These are phyloP conservation scores for Aspergillus sp. DNA, from an alignment of 2,329 filamentous ascomycete species.

Conservation along the genomic window DNA sequence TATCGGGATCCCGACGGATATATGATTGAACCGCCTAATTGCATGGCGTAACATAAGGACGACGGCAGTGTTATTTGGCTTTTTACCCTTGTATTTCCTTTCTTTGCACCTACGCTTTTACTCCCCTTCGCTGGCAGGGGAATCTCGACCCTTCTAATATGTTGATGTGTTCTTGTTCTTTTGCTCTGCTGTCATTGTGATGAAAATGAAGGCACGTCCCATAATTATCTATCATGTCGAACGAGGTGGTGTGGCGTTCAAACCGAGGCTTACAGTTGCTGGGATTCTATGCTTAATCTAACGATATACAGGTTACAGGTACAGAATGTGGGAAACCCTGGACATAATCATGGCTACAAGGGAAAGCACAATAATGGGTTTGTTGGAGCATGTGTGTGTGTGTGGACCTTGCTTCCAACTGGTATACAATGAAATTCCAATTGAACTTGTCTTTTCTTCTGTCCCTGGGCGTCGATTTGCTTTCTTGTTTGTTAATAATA, in stretches of 20 bases:
- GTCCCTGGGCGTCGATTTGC: background rate
- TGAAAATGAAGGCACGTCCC: slow-evolving; percentile 17
- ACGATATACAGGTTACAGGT: background rate
- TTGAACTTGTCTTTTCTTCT: background rate
- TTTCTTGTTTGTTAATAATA: too few species aligned
- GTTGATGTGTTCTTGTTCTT: slow-evolving; percentile 13
- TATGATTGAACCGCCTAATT: slow-evolving; percentile 19
- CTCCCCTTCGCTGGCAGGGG: background rate
- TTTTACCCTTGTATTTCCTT: slow-evolving; percentile 12
- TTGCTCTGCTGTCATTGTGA: slow-evolving; percentile 14
- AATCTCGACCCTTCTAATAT: slow-evolving; percentile 4
- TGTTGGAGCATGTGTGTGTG: too few species aligned
- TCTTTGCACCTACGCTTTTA: slow-evolving; percentile 3
- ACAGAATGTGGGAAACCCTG: slow-evolving; percentile 8
- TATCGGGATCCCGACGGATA: slow-evolving; percentile 27
- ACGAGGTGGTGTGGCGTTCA: slow-evolving; percentile 17
- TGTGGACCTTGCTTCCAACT: too few species aligned
- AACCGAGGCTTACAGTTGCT: slow-evolving; percentile 9
- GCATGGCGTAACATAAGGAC: slow-evolving; percentile 25
- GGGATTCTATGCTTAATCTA: slow-evolving; percentile 5
- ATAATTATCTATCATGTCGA: slow-evolving; percentile 16
- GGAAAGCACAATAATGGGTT: slow-evolving; percentile 3
- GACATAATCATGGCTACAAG: slow-evolving; percentile 10
- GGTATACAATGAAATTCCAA: background rate
- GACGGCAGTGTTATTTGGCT: slow-evolving; percentile 12